Conservation (phyloP, 2,329 filamentous ascomycete species). For the Colletotrichum sp. region DNA sequence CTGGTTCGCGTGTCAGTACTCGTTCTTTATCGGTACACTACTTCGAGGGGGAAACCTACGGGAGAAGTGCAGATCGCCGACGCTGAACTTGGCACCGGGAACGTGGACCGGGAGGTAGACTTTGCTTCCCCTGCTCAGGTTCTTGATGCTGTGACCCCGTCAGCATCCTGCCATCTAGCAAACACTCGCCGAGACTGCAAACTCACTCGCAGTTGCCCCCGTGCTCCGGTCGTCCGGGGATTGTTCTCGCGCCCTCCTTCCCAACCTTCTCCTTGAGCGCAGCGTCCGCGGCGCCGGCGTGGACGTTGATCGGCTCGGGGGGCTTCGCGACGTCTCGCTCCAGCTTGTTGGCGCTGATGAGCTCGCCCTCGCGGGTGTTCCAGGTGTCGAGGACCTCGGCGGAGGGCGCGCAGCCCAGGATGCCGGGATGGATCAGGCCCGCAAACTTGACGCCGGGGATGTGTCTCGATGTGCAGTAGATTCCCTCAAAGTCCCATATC, state of each 20-base stretch:
- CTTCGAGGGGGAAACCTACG: slow-evolving; percentile 42
- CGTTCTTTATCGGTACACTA: neutral
- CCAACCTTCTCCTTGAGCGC: slow-evolving; percentile 71
- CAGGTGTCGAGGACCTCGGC: slow-evolving; percentile 78
- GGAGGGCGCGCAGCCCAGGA: slow-evolving; percentile 87
- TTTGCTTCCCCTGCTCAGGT: slow-evolving; percentile 78
- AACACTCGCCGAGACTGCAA: neutral
- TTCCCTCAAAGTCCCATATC: slow-evolving; percentile 63
- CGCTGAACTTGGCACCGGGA: slow-evolving; percentile 84
- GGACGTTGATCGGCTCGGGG: slow-evolving; percentile 73
- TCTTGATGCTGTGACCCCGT: slow-evolving; percentile 66
- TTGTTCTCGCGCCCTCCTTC: slow-evolving; percentile 80
- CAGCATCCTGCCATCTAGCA: neutral
- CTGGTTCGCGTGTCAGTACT: slow-evolving; percentile 30
- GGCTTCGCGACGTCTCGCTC: slow-evolving; percentile 78
- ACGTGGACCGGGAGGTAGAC: slow-evolving; percentile 91
- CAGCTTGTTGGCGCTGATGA: slow-evolving; percentile 73
- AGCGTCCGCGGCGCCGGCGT: slow-evolving; percentile 69
- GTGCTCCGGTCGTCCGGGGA: slow-evolving; percentile 84
- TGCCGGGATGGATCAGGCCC: slow-evolving; percentile 89
- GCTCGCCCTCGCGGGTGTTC: slow-evolving; percentile 82
- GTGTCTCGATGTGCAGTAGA: slow-evolving; percentile 81
- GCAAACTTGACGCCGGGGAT: slow-evolving; percentile 88
- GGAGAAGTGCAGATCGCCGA: slow-evolving; percentile 87
- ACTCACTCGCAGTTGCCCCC: slow-evolving; percentile 81